Evolutionary conservation across 2,329 filamentous ascomycete genomes (phyloP).

Genomic region (Cercospora sp.): DNA sequence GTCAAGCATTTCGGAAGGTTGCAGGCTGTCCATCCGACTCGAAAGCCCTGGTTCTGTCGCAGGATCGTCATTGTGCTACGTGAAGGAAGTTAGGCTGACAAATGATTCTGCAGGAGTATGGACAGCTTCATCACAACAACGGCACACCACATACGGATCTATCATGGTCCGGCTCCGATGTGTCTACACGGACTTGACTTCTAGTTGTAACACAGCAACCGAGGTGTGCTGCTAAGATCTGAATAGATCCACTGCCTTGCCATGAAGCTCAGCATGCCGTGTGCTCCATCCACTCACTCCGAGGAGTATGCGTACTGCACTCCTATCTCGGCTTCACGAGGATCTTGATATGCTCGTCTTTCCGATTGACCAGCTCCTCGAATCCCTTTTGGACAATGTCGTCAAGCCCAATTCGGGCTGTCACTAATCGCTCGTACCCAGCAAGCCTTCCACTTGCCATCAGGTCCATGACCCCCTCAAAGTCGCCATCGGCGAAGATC

Average conservation of each 20-base stretch:
- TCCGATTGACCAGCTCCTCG: conserved; percentile 20
- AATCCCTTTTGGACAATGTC: conserved; percentile 24
- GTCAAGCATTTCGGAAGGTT: not conserved
- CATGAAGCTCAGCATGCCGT: not conserved
- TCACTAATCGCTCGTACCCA: conserved; percentile 24
- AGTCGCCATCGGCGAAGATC: conserved; percentile 22
- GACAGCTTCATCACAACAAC: not conserved
- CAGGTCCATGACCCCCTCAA: conserved; percentile 22
- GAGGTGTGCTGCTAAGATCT: not conserved
- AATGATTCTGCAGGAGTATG: not conserved
- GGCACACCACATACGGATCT: not conserved
- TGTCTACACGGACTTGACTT: not conserved
- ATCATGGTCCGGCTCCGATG: not conserved
- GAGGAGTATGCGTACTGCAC: not conserved
- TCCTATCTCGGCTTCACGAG: conserved; percentile 17
- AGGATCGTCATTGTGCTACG: not conserved
- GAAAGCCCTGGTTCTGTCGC: not conserved
- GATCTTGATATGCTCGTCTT: conserved; percentile 26
- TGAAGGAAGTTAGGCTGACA: not conserved
- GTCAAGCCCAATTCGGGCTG: conserved; percentile 18
- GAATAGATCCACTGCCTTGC: not conserved
- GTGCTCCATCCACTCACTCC: not conserved
- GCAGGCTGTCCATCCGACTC: not conserved
- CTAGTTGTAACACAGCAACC: not conserved
- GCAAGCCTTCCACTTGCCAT: conserved; percentile 20